Conservation (phyloP, 2,329 filamentous ascomycete species). For the Cephalotrichum gorgonifer region DNA sequence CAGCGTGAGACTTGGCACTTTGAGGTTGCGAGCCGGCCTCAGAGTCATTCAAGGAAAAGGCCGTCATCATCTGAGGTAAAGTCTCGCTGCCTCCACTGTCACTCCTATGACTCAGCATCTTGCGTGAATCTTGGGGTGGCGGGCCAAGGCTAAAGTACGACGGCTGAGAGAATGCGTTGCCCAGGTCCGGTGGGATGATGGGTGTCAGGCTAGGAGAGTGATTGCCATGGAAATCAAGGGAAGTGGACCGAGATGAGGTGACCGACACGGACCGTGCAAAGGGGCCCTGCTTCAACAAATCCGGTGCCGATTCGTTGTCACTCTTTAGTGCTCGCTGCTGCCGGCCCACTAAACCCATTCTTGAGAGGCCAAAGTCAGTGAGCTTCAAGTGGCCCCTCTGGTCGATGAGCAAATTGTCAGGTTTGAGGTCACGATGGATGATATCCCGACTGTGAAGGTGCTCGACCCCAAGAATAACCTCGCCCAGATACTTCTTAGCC, state of each 20-base stretch:
- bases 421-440: slow-evolving; percentile 93
- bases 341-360: slow-evolving; percentile 92
- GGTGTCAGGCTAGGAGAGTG: slow-evolving; percentile 75
- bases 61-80: slow-evolving; percentile 70
- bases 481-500: slow-evolving; percentile 94
- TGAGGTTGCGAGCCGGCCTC: slow-evolving; percentile 29
- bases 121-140: slow-evolving; percentile 46
- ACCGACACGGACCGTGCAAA: slow-evolving; percentile 80
- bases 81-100: slow-evolving; percentile 88
- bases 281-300: slow-evolving; percentile 83
- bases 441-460: slow-evolving; percentile 91
- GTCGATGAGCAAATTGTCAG: slow-evolving; percentile 94
- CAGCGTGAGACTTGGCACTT: slow-evolving; percentile 50
- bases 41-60: slow-evolving; percentile 62
- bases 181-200: slow-evolving; percentile 65
- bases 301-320: slow-evolving; percentile 73
- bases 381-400: slow-evolving; percentile 93
- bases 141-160: slow-evolving; percentile 80
- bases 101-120: slow-evolving; percentile 71
- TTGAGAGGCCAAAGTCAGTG: slow-evolving; percentile 92
- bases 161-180: slow-evolving; percentile 62
- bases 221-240: slow-evolving; percentile 73
- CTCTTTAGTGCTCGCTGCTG: slow-evolving; percentile 86
- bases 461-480: slow-evolving; percentile 93
- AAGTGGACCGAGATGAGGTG: slow-evolving; percentile 84